Conservation (phyloP, 768 basidiomycete genomes). For the Boletus tomentosulus region DNA sequence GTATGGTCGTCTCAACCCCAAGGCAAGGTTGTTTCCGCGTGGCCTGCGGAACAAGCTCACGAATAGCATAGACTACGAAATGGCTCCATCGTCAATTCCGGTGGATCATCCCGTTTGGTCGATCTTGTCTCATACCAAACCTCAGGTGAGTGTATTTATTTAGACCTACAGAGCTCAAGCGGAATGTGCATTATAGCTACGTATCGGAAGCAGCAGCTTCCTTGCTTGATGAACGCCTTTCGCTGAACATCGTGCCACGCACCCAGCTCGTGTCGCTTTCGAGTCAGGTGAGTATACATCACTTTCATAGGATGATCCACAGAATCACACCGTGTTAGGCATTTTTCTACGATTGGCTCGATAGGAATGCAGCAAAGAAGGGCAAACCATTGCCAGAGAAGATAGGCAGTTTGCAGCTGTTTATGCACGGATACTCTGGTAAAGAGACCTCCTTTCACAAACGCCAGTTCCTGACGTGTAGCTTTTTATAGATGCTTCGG, state of each 20-base stretch:
- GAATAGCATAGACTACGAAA: constrained; percentile 63
- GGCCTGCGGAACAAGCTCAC: neutral
- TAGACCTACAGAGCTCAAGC: neutral
- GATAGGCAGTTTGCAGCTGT: constrained; percentile 87
- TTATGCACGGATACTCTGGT: constrained; percentile 82
- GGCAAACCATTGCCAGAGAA: constrained; percentile 83
- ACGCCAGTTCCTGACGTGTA: neutral
- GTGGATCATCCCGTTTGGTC: constrained; percentile 88
- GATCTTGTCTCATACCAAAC: constrained; percentile 86
- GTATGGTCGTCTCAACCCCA: constrained; percentile 84
- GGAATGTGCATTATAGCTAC: constrained; percentile 46
- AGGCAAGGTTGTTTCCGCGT: constrained; percentile 40
- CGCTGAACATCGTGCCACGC: constrained; percentile 77
- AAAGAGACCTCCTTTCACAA: neutral
- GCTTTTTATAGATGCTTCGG: constrained; percentile 65
- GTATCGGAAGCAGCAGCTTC: constrained; percentile 89
- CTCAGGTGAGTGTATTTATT: constrained; percentile 49
- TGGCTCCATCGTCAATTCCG: constrained; percentile 87
- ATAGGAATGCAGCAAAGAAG: constrained; percentile 76
- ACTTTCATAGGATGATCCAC: neutral
- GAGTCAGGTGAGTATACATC: constrained; percentile 45
- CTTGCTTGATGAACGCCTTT: constrained; percentile 68
- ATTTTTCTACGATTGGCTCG: constrained; percentile 92
- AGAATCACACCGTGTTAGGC: constrained; percentile 41
- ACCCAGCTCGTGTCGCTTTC: constrained; percentile 82